Conservation (phyloP, 805 yeast genomes). For the Saturnispora zaruensis region DNA sequence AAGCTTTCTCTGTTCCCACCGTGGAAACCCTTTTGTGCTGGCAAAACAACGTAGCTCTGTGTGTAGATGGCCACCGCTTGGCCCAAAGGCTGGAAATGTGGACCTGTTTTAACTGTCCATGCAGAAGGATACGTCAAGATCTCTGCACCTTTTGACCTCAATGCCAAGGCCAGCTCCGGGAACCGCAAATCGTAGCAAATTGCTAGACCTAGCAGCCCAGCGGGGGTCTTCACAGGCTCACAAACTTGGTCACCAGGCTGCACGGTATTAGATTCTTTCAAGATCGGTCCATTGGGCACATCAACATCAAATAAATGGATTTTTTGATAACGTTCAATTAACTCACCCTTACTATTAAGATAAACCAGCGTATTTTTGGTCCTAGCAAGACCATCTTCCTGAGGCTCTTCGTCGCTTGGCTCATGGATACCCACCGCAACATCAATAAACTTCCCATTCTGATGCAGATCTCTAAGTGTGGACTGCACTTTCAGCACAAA, state of each 20-base stretch:
- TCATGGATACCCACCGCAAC: constrained; percentile 89
- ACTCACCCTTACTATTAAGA: constrained; percentile 55
- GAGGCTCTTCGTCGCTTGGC: constrained; percentile 38
- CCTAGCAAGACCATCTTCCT: constrained; percentile 27
- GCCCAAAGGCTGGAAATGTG: constrained; percentile 81
- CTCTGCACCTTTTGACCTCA: constrained; percentile 65
- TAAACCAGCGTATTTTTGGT: constrained; percentile 70
- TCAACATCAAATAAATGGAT: constrained; percentile 86
- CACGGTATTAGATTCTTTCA: constrained; percentile 70
- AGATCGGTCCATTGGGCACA: constrained; percentile 70
- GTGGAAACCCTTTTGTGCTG: constrained; percentile 81
- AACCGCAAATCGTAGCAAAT: constrained; percentile 86
- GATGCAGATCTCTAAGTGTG: constrained; percentile 36
- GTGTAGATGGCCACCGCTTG: constrained; percentile 82
- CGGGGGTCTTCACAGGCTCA: constrained; percentile 48
- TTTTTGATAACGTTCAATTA: constrained; percentile 69
- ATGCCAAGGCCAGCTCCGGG: constrained; percentile 65
- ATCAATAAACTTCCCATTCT: constrained; percentile 36
- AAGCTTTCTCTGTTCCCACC: constrained; percentile 55
- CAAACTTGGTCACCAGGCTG: constrained; percentile 61
- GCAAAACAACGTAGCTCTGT: constrained; percentile 79
- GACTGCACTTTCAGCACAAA: constrained; percentile 37
- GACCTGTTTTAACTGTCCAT: constrained; percentile 87
- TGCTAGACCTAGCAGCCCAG: constrained; percentile 59
- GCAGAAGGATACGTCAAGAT: constrained; percentile 83